A percentile compares a stretch with the other conserved stretches of the same genome.
These are phyloP conservation scores for Kwoniella bestiolae DNA, from an alignment of 768 basidiomycete genomes.

Conservation along the genomic window DNA sequence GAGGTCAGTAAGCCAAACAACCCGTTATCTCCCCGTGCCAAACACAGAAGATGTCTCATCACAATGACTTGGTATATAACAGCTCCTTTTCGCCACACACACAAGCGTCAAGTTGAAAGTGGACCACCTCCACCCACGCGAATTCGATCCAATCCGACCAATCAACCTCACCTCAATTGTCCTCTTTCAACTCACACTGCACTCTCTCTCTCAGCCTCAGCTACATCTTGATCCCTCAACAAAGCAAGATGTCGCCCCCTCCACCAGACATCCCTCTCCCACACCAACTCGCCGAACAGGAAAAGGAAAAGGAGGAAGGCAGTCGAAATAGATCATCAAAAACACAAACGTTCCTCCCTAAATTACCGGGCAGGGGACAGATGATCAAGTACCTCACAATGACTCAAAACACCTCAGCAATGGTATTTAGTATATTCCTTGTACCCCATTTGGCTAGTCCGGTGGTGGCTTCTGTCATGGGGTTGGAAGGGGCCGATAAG, in stretches of 20 bases:
- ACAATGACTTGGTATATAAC: too few relatives aligned
- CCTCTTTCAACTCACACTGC: neutral
- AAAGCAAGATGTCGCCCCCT: conserved; percentile 12
- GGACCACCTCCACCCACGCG: conserved; percentile 1
- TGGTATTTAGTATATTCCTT: conserved; percentile 77
- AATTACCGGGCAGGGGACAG: conserved; percentile 35
- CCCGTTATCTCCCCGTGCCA: too few relatives aligned
- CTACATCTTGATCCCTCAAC: neutral
- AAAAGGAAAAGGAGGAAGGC: conserved; percentile 8
- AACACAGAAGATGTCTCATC: too few relatives aligned
- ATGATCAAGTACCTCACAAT: conserved; percentile 61
- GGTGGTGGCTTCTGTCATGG: conserved; percentile 71
- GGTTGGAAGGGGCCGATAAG: conserved; percentile 69
- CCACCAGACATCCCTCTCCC: conserved; percentile 12
- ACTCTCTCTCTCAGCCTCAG: neutral
- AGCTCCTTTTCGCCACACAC: neutral
- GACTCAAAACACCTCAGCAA: conserved; percentile 70
- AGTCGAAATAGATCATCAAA: too few relatives aligned
- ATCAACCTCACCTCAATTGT: neutral
- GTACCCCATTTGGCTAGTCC: conserved; percentile 81
- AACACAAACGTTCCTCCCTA: neutral
- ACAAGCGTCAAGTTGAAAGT: neutral
- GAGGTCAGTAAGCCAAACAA: too few relatives aligned
- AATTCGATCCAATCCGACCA: neutral
- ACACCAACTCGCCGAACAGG: neutral